Evolutionary conservation across 2,329 filamentous ascomycete species (phyloP), one percentile per base, ranked within the genome.

Genomic region (Graphilbum ipis-grandicollis): DNA sequence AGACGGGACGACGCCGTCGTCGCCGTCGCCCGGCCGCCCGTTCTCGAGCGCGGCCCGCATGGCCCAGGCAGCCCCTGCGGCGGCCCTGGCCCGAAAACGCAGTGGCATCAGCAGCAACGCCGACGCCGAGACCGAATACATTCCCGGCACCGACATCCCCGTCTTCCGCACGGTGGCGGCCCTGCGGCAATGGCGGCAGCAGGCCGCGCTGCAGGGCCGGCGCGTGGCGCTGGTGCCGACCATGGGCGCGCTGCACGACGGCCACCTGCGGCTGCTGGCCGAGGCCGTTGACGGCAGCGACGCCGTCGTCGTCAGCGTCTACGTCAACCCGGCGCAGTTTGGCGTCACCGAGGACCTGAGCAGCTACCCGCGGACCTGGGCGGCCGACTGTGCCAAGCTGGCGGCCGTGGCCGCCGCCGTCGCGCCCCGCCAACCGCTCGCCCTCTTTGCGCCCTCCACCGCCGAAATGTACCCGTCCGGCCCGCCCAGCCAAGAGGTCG

Each of bases 291-390:
- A 66, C 34, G 83, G 93, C 49, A 90, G 85, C 58, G 79, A 81
- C 45, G 71, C 85, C 47, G 81, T 96, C 39, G 76, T 94, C 43
- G 81, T 98, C 39, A 85, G 79, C 52, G 78, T 96, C 47, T 98
- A 88, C 56, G 81, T 98, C 50, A 98, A 98, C 56, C 90, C 90
- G 4, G 90, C 90, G 1, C 90, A 98, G 57, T 98, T 98, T 53
- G 88, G 88, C 23, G 63, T 83, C 18, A 71, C 75, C 39, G 90
- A 98, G 56, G 90, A 98, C 52, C 65, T 98, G 17, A 71, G 71
- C 31, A 84, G 76, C 44, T 98, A 98, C 54, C 90, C 90, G 0
- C 76, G 82, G 39, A 94, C 86, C 2, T 93, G 86, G 84, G 75
- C 79, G 13, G 57, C 68, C 30, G 90, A 98, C 54, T 61, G 80